Base-by-base conservation (phyloP, 306 rosid species). In the Oxytropis ochrocephala region DNA sequence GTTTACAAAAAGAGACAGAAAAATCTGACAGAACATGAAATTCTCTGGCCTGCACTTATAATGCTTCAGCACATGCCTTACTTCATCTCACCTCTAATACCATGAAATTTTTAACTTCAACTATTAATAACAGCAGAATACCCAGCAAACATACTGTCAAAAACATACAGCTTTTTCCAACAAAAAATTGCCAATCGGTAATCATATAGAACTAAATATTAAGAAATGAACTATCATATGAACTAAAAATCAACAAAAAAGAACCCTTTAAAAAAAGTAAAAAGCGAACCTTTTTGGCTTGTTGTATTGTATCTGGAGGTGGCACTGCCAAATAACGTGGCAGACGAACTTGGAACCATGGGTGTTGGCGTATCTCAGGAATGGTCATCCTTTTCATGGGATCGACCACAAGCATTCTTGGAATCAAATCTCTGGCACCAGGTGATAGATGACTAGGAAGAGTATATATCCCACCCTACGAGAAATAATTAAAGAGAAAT, bases 251-350 rank as follows among this genome's bases (percentile, higher is more conserved):
- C 8, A 10, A 27, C 11, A 60, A 8, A 19, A 61, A 50, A 41
- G 1, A 72, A 41, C 13, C 21, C 59, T 42, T 16, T 14, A 3
- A 48, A 38, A 30, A n/a, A 46, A 21, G 50, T 19, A 41, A 11
- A 56, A 49, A 18, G 1, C 43, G 55, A 54, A 84, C 98, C 97
- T 94, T 87, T 78, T 90, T 79, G 16, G 89, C 88, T 80, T 87
- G 96, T 71, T 85, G 91, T 67, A 83, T 41, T 41, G 92, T 84
- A 76, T 89, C 94, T 8, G 94, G 91, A 11, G 98, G 96, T 49
- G 97, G 86, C 68, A 94, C 91, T n/a, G 95, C 98, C 76, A 94
- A 83, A 74, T 94, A 94, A 53, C 95, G 96, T 1, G 97, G 96
- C 72, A 94, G 91, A 83, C 79, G 96, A 73, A 90, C 81, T 83